These are phyloP conservation scores for Salpingoeca rosetta DNA, from an alignment of 78 protist genomes.

Conservation along the genomic window DNA sequence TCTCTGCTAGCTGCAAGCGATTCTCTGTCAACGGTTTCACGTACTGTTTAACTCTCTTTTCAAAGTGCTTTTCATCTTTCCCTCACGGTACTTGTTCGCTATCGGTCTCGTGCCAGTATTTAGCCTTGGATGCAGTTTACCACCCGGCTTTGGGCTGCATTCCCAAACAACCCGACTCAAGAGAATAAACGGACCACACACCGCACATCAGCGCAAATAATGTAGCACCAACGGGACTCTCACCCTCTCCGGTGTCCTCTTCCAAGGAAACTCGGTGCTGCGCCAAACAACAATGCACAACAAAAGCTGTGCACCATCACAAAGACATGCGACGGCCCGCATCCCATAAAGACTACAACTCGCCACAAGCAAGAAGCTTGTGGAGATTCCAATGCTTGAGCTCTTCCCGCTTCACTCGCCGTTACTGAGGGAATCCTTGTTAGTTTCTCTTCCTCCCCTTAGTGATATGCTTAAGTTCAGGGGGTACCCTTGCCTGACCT, in stretches of 20 bases:
- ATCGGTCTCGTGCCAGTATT: conserved; percentile 68
- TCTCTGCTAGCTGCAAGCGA: conserved; percentile 2
- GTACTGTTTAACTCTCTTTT: conserved; percentile 67
- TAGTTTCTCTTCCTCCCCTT: conserved; percentile 87
- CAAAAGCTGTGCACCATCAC: too few species aligned
- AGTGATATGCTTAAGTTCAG: conserved; percentile 86
- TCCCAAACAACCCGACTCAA: conserved; percentile 78
- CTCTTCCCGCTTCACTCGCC: conserved; percentile 84
- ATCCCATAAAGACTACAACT: background rate
- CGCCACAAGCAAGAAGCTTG: background rate
- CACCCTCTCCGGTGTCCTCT: conserved; percentile 67
- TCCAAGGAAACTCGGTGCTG: conserved; percentile 40
- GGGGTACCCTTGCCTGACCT: conserved; percentile 61
- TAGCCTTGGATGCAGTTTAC: conserved; percentile 68
- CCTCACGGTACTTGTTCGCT: conserved; percentile 87
- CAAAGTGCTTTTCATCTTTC: conserved; percentile 87
- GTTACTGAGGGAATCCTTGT: conserved; percentile 77
- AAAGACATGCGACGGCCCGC: too few species aligned
- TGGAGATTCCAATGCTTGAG: conserved; percentile 45
- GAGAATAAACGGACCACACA: too few species aligned
- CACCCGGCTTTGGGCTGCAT: conserved; percentile 71
- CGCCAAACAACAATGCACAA: background rate
- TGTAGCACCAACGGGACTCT: conserved; percentile 57
- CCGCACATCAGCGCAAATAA: background rate
- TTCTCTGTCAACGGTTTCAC: conserved; percentile 22